Conservation (phyloP, 768 basidiomycete species). For the Rhizopogon salebrosus region DNA sequence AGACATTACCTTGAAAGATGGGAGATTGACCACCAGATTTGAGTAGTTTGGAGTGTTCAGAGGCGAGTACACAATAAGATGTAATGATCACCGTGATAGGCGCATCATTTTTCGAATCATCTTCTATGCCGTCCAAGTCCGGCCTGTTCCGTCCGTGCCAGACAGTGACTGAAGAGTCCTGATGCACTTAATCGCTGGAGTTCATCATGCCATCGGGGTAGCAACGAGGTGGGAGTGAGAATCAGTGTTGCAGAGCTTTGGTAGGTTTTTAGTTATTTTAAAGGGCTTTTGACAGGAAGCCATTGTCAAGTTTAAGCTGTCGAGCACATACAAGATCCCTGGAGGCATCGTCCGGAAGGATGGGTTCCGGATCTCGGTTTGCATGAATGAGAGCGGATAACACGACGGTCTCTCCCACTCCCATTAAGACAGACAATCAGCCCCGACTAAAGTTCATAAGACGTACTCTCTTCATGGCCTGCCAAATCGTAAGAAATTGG, state of each 20-base stretch:
- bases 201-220: constrained; percentile 91
- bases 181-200: constrained; percentile 77
- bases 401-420: constrained; percentile 97
- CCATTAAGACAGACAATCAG: constrained; percentile 49
- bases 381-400: constrained; percentile 84
- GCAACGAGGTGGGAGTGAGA: constrained; percentile 86
- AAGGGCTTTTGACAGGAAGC: constrained; percentile 46
- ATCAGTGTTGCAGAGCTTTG: constrained; percentile 69
- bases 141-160: constrained; percentile 88
- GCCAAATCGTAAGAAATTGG: constrained; percentile 1
- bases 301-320: constrained; percentile 57
- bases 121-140: constrained; percentile 59
- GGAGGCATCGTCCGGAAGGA: constrained; percentile 23
- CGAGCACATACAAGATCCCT: constrained; percentile 36
- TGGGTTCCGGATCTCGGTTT: constrained; percentile 47
- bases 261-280: constrained; percentile 23
- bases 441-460: constrained; percentile 1
- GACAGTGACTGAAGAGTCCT: constrained; percentile 62
- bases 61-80: constrained; percentile 87
- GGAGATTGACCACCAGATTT: constrained; percentile 48
- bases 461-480: constrained; percentile 45
- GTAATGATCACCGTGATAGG: constrained; percentile 80
- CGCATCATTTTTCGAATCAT: constrained; percentile 44
- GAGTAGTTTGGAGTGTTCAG: constrained; percentile 74
- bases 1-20: constrained; percentile 62